Base-by-base conservation (phyloP, 2,329 filamentous ascomycete species). In the Aspergillus niger region DNA sequence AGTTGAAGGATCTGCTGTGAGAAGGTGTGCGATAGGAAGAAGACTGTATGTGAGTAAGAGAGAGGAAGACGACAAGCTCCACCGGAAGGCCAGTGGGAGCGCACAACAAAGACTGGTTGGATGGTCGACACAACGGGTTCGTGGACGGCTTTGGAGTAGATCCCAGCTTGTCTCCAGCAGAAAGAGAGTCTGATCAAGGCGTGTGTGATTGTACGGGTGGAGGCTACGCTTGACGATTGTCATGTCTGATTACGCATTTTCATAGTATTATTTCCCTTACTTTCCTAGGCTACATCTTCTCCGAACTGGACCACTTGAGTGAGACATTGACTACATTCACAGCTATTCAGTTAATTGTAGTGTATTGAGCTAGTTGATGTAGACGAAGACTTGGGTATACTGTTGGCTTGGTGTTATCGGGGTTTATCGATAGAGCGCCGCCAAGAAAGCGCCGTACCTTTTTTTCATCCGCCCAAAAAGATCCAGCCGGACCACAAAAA, bases 381-480 rank as follows among this genome's bases (percentile, higher is more conserved):
- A 4, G 15, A 13, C 6, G 30, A 7, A 15, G 10, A n/a, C 15
- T 3, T 17, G 26, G 28, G 5, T 50, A 11, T 30, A 49, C 13
- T 13, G 20, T 7, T 26, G 43, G 24, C 32, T 36, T 36, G 53
- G 20, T 43, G 41, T 61, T 60, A 60, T 63, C 63, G 52, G 51
- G 44, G 63, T 59, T 53, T 65, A 65, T 65, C 62, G 63, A 65
- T 65, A 62, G 62, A 59, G 57, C 32, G 38, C 57, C 61, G 64
- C 64, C 63, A 66, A 66, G 64, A 62, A 58, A 56, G 44, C 60
- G 62, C 58, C 58, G 71, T 73, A 73, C 70, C 69, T 70, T 72
- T 73, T 72, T 70, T 70, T 70, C 68, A 62, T 58, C 63, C 52
- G 47, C 56, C 53, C 53, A 57, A 65, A 36, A 68, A 69, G 65